phyloP scores from a whole-genome alignment of 345 rosid species.

The Murraya paniculata region DNA sequence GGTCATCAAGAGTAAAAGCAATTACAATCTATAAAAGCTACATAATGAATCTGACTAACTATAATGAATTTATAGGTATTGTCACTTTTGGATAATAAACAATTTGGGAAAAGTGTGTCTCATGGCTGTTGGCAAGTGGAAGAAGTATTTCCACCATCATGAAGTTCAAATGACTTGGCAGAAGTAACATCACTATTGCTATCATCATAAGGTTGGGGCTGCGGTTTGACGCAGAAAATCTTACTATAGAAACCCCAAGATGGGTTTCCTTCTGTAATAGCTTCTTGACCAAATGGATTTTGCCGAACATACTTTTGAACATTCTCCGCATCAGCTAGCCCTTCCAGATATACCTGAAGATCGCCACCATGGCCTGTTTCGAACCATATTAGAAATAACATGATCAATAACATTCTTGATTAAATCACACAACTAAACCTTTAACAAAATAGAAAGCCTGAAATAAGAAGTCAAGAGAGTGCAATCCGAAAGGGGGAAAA shows the following conservation, averaged over 20 bases:
- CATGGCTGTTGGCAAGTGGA: background rate
- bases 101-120: background rate
- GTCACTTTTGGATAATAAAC: background rate
- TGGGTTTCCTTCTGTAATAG: constrained; percentile 52
- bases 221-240: constrained; percentile 19
- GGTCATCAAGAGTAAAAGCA: background rate
- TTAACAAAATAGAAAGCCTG: background rate
- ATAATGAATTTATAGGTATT: background rate
- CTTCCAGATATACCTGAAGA: constrained; percentile 64
- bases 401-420: background rate
- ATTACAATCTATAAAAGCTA: background rate
- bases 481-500: background rate
- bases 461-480: background rate
- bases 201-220: background rate
- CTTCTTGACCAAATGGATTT: constrained; percentile 77
- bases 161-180: background rate
- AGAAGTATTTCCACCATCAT: background rate
- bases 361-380: constrained; percentile 75
- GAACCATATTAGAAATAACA: background rate
- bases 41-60: background rate
- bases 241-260: constrained; percentile 57
- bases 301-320: constrained; percentile 59
- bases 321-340: constrained; percentile 48
- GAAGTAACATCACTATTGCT: background rate
- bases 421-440: background rate